phyloP scores from a whole-genome alignment of 2,329 filamentous ascomycete species.

The Aureobasidium pullulans region DNA sequence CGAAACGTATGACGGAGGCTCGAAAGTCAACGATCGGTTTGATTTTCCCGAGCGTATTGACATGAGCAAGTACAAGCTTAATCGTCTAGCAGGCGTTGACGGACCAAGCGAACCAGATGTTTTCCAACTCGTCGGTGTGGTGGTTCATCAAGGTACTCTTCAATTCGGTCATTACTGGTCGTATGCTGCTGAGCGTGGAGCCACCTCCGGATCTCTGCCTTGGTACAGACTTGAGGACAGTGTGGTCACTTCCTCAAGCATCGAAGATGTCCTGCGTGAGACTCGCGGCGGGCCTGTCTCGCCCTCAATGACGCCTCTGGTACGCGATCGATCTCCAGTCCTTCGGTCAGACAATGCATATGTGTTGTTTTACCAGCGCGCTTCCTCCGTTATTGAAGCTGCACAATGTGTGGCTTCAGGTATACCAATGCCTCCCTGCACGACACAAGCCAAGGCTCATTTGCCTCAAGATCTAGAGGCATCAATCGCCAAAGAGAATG shows the following conservation, averaged over 20 bases:
- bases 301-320: conserved; percentile 55
- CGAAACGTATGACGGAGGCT: conserved; percentile 65
- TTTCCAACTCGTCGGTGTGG: conserved; percentile 89
- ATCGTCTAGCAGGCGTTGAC: conserved; percentile 62
- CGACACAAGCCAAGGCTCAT: conserved; percentile 40
- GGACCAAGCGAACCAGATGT: conserved; percentile 57
- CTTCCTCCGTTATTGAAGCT: conserved; percentile 49
- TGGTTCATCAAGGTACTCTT: conserved; percentile 87
- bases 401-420: not conserved
- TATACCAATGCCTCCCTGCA: not conserved
- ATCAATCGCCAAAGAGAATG: conserved; percentile 65
- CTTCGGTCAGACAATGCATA: conserved; percentile 62
- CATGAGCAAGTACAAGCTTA: conserved; percentile 84
- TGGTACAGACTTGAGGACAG: conserved; percentile 97
- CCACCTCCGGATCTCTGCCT: conserved; percentile 15
- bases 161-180: conserved; percentile 98
- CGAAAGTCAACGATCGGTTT: conserved; percentile 94
- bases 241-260: conserved; percentile 69
- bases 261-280: conserved; percentile 60
- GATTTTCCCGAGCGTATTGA: conserved; percentile 77
- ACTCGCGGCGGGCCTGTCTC: conserved; percentile 55
- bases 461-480: conserved; percentile 40
- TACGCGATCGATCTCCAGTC: conserved; percentile 24
- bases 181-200: conserved; percentile 49
- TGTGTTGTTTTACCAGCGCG: conserved; percentile 94